phyloP scores from a whole-genome alignment of 202 grass and related monocot genomes.

The Panicum hallii region DNA sequence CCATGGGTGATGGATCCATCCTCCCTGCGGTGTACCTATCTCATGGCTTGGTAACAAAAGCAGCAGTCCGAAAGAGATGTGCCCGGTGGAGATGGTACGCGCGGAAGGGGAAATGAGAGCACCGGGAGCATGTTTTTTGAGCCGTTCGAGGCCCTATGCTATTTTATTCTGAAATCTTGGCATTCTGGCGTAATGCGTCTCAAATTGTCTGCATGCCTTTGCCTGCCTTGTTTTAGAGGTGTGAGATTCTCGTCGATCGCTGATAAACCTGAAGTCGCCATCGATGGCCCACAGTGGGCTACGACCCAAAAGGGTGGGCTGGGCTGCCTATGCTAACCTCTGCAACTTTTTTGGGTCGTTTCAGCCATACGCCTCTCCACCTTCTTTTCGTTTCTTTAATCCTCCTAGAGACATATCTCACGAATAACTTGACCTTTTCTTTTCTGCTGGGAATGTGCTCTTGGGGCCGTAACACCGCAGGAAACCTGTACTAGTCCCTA shows the following conservation, averaged over 20 bases:
- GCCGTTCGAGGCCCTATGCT: not conserved
- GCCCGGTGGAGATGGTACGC: not conserved
- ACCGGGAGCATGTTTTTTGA: not conserved
- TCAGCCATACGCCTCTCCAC: not conserved
- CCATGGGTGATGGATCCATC: not conserved
- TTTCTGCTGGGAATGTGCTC: not conserved
- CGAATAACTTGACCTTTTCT: not conserved
- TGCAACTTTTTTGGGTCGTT: conserved; percentile 1
- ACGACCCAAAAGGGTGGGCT: conserved; percentile 14
- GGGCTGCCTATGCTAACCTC: conserved; percentile 9
- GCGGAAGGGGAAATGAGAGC: not conserved
- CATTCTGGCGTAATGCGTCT: too few relatives aligned
- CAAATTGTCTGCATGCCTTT: not conserved
- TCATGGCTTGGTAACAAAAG: not conserved
- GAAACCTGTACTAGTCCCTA: not conserved
- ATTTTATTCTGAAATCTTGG: not conserved
- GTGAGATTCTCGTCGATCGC: conserved; percentile 2
- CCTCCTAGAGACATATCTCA: not conserved
- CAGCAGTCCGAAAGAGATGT: not conserved
- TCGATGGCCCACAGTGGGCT: not conserved
- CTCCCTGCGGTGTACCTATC: not conserved
- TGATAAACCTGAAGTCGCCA: not conserved
- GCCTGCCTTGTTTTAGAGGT: not conserved
- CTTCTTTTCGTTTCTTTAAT: not conserved
- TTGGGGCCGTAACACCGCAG: not conserved